Conservation (phyloP, 495 filamentous ascomycete species). For the Podospora pseudopauciseta region DNA sequence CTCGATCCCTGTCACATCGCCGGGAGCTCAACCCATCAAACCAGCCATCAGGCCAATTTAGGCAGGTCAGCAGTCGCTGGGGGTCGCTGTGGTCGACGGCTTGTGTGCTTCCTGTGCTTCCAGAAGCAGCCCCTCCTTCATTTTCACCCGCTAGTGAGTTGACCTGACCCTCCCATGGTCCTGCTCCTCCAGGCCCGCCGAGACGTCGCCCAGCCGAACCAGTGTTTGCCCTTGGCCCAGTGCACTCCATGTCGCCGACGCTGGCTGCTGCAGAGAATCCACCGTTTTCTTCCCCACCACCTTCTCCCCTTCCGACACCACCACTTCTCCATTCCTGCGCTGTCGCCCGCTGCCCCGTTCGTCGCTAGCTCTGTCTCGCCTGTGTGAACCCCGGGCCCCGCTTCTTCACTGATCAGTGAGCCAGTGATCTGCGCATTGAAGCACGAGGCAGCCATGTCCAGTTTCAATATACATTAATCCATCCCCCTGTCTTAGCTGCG, state of each 20-base stretch:
- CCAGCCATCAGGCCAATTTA: constrained; percentile 39
- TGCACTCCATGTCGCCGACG: constrained; percentile 8
- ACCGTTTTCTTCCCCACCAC: constrained; percentile 6
- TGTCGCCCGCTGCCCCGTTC: background rate
- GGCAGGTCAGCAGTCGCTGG: constrained; percentile 33
- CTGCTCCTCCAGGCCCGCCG: background rate
- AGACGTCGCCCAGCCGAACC: constrained; percentile 10
- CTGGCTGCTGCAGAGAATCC: constrained; percentile 14
- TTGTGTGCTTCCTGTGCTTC: constrained; percentile 23
- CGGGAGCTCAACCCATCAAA: constrained; percentile 25
- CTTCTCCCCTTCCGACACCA: constrained; percentile 8
- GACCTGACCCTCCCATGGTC: constrained; percentile 8
- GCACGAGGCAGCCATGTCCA: constrained; percentile 29
- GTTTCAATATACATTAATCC: constrained; percentile 25
- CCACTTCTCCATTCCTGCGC: constrained; percentile 18
- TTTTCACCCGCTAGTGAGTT: constrained; percentile 3
- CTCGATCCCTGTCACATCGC: constrained; percentile 27
- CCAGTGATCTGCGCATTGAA: constrained; percentile 26
- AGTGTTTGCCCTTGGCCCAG: constrained; percentile 1
- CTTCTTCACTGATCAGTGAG: constrained; percentile 20
- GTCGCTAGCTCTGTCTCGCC: background rate
- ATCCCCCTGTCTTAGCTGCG: constrained; percentile 19
- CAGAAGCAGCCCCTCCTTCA: constrained; percentile 12
- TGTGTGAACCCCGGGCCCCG: constrained; percentile 19
- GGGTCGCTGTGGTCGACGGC: constrained; percentile 15